These are phyloP conservation scores for Myochromella boudieri DNA, from an alignment of 768 basidiomycete genomes.

Conservation along the genomic window DNA sequence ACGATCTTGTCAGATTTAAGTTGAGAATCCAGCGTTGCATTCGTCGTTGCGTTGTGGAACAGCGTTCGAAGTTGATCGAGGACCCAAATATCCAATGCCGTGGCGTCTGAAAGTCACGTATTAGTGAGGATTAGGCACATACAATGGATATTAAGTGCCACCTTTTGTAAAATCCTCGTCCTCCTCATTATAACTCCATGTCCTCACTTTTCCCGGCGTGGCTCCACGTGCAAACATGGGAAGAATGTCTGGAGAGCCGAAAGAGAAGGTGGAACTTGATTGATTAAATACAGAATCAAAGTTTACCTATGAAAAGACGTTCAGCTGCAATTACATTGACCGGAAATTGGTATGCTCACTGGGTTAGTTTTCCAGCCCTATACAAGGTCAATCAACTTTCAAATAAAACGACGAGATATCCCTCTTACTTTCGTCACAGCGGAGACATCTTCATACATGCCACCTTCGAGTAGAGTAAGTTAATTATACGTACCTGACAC, in stretches of 20 bases:
- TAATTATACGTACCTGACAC: not conserved
- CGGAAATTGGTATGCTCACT: conserved; percentile 33
- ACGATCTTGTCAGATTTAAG: conserved; percentile 62
- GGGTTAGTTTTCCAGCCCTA: conserved; percentile 89
- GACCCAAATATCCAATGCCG: conserved; percentile 76
- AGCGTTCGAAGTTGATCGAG: conserved; percentile 63
- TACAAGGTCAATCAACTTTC: conserved; percentile 10
- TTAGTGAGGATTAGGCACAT: not conserved
- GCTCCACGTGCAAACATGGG: conserved; percentile 87
- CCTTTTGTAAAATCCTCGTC: conserved; percentile 90
- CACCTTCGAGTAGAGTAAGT: conserved; percentile 38
- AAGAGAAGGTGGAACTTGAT: conserved; percentile 74
- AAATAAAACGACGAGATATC: not conserved
- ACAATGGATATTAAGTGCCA: conserved; percentile 16
- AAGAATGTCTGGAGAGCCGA: conserved; percentile 86
- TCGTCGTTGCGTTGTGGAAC: conserved; percentile 60
- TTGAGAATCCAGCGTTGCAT: conserved; percentile 46
- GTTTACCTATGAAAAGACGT: conserved; percentile 51
- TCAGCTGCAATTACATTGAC: conserved; percentile 16
- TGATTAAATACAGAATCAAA: conserved; percentile 91
- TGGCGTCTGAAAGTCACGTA: conserved; percentile 58
- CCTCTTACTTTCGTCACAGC: conserved; percentile 75
- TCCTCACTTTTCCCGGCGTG: conserved; percentile 62
- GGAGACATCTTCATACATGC: conserved; percentile 90
- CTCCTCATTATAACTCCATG: conserved; percentile 75